Base-by-base conservation (phyloP, 2,329 filamentous ascomycete species). In the Microdochium bolleyi region DNA sequence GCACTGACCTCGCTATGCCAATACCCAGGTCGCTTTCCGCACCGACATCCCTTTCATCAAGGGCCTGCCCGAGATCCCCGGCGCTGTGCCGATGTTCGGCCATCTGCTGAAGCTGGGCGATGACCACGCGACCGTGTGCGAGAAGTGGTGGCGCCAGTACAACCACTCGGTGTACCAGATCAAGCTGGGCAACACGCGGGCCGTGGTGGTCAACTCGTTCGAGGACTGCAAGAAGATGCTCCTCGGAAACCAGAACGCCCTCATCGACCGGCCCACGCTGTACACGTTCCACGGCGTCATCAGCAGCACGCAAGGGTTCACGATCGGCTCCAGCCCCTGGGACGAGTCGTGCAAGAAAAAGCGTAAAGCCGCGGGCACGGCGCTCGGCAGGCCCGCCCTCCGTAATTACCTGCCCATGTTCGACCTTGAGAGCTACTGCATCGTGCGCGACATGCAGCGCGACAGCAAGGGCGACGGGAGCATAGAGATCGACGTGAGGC, bases 221-320 rank as follows among this genome's bases (percentile, higher is more conserved):
- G 72, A 73, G 1, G 76, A 77, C 57, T 76, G 73, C 62, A 74
- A 71, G 57, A 73, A 73, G 49, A 77, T 79, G 61, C 66, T 79
- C 1, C 62, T 79, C 3, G 71, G 69, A 2, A 69, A 78, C 53
- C 73, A 77, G 53, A 73, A 73, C 22, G 76, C 76, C 3, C 61
- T 78, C 8, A 77, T 79, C 37, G 73, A 77, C 56, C 67, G 74
- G 0, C 75, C 75, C 0, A 78, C 68, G 30, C 64, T 79, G 1
- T 78, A 77, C 57, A 79, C 77, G 0, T 80, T 80, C 61, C 77
- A 80, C 55, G 75, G 74, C 2, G 66, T 79, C 49, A 78, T 80
- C 16, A 74, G 70, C 57, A 70, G 65, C 13, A 77, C 74, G 0
- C 75, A 80, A 56, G 77, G 77, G 1, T 80, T 79, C 62, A 80